These are phyloP conservation scores for Fomitopsis pulvina DNA, from an alignment of 768 basidiomycete genomes.

Conservation along the genomic window DNA sequence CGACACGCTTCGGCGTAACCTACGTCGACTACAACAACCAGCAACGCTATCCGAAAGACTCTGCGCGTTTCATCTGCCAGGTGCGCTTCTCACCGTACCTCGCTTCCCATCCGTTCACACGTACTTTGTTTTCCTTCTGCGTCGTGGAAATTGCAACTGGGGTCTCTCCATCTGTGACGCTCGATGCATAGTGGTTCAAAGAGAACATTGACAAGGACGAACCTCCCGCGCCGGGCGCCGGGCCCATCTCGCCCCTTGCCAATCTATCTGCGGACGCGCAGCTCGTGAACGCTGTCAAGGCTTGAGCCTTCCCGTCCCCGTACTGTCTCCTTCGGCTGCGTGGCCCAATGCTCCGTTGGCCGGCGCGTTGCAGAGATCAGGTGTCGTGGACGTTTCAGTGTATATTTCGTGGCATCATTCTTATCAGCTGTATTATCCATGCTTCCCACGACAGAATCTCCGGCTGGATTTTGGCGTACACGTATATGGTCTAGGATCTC, in stretches of 20 bases:
- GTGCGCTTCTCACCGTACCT: conserved; percentile 22
- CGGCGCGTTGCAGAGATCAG: too few species aligned
- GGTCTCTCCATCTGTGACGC: neutral
- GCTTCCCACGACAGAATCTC: too few species aligned
- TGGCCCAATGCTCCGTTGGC: too few species aligned
- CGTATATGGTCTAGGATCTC: too few species aligned
- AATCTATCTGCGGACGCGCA: conserved; percentile 1
- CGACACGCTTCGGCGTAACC: conserved; percentile 62
- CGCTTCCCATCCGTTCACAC: neutral
- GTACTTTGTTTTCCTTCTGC: too few species aligned
- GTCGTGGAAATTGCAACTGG: too few species aligned
- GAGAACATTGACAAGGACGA: conserved; percentile 21
- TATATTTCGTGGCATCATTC: too few species aligned
- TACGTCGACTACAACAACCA: conserved; percentile 69
- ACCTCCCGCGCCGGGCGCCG: neutral
- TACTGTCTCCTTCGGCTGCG: too few species aligned
- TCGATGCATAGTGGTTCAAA: conserved; percentile 24
- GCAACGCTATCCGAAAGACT: conserved; percentile 58
- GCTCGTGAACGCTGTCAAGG: neutral
- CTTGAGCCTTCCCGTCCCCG: too few species aligned
- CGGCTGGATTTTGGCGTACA: too few species aligned
- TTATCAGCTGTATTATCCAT: too few species aligned
- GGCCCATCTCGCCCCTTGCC: conserved; percentile 3
- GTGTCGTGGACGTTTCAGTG: too few species aligned
- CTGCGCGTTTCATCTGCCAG: conserved; percentile 49